phyloP scores from a whole-genome alignment of 192 early-diverging fungal genomes.

The Backusella circina region DNA sequence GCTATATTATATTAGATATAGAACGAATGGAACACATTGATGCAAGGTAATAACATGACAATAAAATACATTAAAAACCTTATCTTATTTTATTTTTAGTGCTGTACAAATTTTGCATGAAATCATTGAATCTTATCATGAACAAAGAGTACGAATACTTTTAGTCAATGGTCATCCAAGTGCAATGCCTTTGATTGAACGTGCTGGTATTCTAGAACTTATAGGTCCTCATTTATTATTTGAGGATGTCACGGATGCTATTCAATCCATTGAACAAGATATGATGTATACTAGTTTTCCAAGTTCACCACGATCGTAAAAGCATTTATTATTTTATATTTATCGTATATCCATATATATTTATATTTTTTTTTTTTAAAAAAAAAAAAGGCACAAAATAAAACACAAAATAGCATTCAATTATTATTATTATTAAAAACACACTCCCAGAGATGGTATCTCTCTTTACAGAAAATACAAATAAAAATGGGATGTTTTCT shows the following conservation, averaged over 20 bases:
- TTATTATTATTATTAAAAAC: too few relatives aligned
- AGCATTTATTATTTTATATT: not conserved
- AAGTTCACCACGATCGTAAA: not conserved
- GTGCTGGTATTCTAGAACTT: constrained; percentile 58
- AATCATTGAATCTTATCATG: constrained; percentile 83
- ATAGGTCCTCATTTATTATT: constrained; percentile 68
- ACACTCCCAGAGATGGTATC: too few relatives aligned
- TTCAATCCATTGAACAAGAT: constrained; percentile 18
- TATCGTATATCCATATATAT: too few relatives aligned
- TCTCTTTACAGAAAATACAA: too few relatives aligned
- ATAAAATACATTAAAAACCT: not conserved
- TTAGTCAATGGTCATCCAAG: constrained; percentile 81
- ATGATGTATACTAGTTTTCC: not conserved
- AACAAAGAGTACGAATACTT: constrained; percentile 73
- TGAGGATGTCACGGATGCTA: constrained; percentile 46
- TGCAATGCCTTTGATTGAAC: constrained; percentile 64
- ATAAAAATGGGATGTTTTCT: too few relatives aligned
- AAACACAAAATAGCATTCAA: too few relatives aligned
- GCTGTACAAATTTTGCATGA: constrained; percentile 73
- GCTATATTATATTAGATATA: constrained; percentile 84
- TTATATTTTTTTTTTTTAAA: too few relatives aligned
- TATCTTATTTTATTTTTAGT: not conserved
- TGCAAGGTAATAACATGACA: constrained; percentile 54
- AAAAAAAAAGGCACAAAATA: too few relatives aligned
- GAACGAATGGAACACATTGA: constrained; percentile 79